phyloP scores from a whole-genome alignment of 768 basidiomycete genomes.

The Lyophyllum atratum region DNA sequence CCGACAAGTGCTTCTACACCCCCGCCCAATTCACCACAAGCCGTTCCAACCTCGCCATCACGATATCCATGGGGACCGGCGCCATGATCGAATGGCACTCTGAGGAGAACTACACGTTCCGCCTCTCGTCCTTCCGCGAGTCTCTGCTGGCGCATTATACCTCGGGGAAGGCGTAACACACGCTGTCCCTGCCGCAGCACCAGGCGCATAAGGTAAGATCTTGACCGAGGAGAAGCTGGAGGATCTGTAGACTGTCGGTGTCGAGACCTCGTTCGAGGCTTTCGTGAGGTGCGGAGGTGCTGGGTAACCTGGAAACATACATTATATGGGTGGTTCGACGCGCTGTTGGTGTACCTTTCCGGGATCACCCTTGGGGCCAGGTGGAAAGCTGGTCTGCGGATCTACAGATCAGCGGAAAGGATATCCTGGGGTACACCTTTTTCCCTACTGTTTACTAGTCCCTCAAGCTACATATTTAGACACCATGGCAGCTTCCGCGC shows the following conservation, averaged over 20 bases:
- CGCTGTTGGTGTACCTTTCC: constrained; percentile 81
- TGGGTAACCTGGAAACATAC: constrained; percentile 75
- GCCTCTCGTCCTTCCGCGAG: constrained; percentile 65
- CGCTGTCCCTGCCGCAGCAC: constrained; percentile 61
- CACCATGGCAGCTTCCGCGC: constrained; percentile 71
- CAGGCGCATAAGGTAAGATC: constrained; percentile 52
- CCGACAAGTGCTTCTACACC: constrained; percentile 90
- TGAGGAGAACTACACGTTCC: constrained; percentile 91
- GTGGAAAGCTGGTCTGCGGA: constrained; percentile 72
- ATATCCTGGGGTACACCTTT: constrained; percentile 69
- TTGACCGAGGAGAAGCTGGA: constrained; percentile 45
- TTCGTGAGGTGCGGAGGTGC: constrained; percentile 85
- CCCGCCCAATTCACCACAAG: constrained; percentile 51
- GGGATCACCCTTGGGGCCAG: constrained; percentile 61
- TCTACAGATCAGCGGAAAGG: constrained; percentile 89
- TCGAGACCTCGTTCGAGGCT: constrained; percentile 78
- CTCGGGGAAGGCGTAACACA: constrained; percentile 24
- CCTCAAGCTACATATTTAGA: too few relatives aligned
- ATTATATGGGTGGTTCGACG: constrained; percentile 95
- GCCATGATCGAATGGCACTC: constrained; percentile 80
- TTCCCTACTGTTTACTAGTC: not conserved
- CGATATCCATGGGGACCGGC: constrained; percentile 71
- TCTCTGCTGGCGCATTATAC: constrained; percentile 54
- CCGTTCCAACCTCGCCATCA: constrained; percentile 16
- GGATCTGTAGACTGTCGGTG: constrained; percentile 66